Percentiles rank a stretch among this genome's conserved stretches.
phyloP scores from a whole-genome alignment of 768 basidiomycete genomes.

The Rickenella mellea region DNA sequence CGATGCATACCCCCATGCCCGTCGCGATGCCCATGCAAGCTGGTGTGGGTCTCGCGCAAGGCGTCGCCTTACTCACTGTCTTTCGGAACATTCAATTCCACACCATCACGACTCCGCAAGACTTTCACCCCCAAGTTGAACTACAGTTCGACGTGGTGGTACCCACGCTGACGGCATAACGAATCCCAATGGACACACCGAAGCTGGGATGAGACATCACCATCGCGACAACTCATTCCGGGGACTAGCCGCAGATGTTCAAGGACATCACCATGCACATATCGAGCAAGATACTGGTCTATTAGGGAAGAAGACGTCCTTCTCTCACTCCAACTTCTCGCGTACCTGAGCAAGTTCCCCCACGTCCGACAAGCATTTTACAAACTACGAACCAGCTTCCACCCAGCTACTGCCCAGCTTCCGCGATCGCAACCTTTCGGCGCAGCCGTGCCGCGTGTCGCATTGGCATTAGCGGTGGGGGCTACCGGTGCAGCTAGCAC shows the following conservation, averaged over 20 bases:
- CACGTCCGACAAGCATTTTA: slow-evolving; percentile 96
- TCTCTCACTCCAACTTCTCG: slow-evolving; percentile 82
- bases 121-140: slow-evolving; percentile 8
- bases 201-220: slow-evolving; percentile 13
- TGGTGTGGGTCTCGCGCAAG: slow-evolving; percentile 26
- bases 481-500: no score
- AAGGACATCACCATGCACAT: slow-evolving; percentile 3
- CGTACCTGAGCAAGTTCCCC: slow-evolving; percentile 95
- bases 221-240: slow-evolving; percentile 24
- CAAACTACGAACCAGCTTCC: slow-evolving; percentile 71
- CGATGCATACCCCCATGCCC: not conserved
- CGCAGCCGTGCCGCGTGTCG: slow-evolving; percentile 8
- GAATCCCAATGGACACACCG: slow-evolving; percentile 3
- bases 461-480: not conserved
- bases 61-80: slow-evolving; percentile 1
- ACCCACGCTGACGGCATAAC: slow-evolving; percentile 11
- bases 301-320: slow-evolving; percentile 94
- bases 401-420: slow-evolving; percentile 53
- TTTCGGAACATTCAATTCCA: no score
- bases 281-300: slow-evolving; percentile 40
- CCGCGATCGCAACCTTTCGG: slow-evolving; percentile 18
- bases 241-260: no score
- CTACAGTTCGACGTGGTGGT: not conserved
- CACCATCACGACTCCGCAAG: slow-evolving; percentile 8
- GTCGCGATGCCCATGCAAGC: not conserved